Evolutionary conservation across 2,329 filamentous ascomycete species (phyloP), one percentile per base, ranked within the genome.

Genomic region (Hymenoscyphus repandus): DNA sequence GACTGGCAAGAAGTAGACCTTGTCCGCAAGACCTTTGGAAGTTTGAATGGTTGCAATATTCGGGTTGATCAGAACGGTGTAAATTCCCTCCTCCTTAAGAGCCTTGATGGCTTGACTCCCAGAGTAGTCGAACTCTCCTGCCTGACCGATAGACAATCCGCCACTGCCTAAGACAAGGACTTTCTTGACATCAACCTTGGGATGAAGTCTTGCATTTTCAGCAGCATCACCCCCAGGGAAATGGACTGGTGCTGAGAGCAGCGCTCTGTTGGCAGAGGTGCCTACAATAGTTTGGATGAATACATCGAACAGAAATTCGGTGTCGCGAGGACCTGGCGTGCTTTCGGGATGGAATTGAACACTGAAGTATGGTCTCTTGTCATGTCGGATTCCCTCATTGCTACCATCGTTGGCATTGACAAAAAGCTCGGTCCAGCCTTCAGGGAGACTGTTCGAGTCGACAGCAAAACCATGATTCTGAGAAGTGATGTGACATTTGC

Each of bases 301-400:
- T 57, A 97, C 90, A 69, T 99, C 91, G 59, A 99, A 99, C 22
- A 99, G 78, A 67, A 88, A 96, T 69, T 99, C 93, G 27, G 93
- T 99, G 68, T 99, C 93, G 33, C 90, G 82, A 46, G 93, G 93
- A 51, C 93, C 93, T 2, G 93, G 93, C 1, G 90, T 95, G 75
- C 91, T 96, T 72, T 99, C 93, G 0, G 93, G 93, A 67, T 99
- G 93, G 74, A 99, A 99, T 68, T 99, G 93, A n/a, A 97, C 93
- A 76, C 90, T 96, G 78, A 99, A 99, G 74, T 92, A 95, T 46
- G 93, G 93, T 65, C 85, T 87, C 68, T 75, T 80, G 44, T 80
- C 74, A 69, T 97, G 90, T 70, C 91, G 86, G 66, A 99, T 96
- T 72, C 93, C 93, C 74, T 99, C 93, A 70, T 99, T 99, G 72